Conservation (phyloP, 2,329 filamentous ascomycete species). For the Scytalidium lignicola region DNA sequence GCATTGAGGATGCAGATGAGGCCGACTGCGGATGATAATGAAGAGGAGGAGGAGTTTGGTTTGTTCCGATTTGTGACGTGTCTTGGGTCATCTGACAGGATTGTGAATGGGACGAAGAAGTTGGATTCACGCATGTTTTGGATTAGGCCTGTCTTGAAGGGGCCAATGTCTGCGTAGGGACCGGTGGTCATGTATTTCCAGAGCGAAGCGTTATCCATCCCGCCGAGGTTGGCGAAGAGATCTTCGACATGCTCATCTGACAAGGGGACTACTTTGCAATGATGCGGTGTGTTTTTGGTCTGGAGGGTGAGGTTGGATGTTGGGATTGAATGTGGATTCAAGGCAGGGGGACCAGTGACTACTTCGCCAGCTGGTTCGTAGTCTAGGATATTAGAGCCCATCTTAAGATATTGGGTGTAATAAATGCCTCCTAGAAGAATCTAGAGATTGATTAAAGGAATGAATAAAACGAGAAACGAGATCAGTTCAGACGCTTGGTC, state of each 20-base stretch:
- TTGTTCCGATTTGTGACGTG: slow-evolving; percentile 2
- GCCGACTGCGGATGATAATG: slow-evolving; percentile 33
- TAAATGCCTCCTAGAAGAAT: too few relatives aligned
- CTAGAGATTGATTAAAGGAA: too few relatives aligned
- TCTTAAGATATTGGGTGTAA: neutral
- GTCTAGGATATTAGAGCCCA: slow-evolving; percentile 6
- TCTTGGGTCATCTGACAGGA: slow-evolving; percentile 29
- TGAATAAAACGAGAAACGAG: neutral
- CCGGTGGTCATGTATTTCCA: slow-evolving; percentile 38
- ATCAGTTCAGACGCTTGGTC: neutral
- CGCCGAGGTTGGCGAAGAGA: slow-evolving; percentile 17
- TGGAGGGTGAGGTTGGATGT: neutral
- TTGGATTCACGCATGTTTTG: neutral
- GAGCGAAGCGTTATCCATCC: slow-evolving; percentile 19
- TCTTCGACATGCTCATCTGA: slow-evolving; percentile 8
- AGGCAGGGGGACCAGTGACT: slow-evolving; percentile 2
- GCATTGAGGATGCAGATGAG: slow-evolving; percentile 40
- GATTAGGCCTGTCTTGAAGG: slow-evolving; percentile 25
- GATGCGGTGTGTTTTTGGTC: neutral
- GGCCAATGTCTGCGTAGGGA: slow-evolving; percentile 27
- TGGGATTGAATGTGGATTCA: neutral
- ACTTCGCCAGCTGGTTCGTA: neutral
- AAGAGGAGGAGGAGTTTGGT: neutral
- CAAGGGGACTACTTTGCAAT: slow-evolving; percentile 7
- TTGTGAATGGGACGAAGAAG: slow-evolving; percentile 37